phyloP scores from a whole-genome alignment of 805 yeast genomes.

The Vanderwaltozyma yarrowii region DNA sequence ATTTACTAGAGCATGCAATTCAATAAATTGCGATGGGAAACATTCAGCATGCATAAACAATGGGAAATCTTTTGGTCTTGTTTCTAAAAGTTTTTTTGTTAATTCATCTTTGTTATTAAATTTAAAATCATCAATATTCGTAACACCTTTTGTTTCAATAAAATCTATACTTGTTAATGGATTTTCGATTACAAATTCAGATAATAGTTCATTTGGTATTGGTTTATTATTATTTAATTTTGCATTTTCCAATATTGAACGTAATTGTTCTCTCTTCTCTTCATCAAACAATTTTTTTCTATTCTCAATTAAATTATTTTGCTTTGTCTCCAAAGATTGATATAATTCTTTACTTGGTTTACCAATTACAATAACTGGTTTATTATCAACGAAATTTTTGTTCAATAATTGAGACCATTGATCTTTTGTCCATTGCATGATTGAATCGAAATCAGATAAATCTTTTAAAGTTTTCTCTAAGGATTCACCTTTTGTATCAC shows the following conservation, averaged over 20 bases:
- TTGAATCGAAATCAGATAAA: conserved; percentile 42
- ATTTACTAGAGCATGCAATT: conserved; percentile 55
- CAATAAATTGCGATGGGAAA: conserved; percentile 68
- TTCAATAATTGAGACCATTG: conserved; percentile 57
- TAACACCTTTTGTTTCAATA: conserved; percentile 56
- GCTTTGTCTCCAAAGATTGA: conserved; percentile 39
- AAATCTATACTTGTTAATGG: conserved; percentile 60
- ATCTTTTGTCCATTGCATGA: conserved; percentile 49
- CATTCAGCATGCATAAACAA: conserved; percentile 70
- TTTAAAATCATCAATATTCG: conserved; percentile 40
- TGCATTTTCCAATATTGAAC: conserved; percentile 47
- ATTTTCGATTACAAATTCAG: conserved; percentile 59
- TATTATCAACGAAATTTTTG: conserved; percentile 46
- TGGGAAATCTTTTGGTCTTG: conserved; percentile 43
- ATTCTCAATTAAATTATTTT: conserved; percentile 37
- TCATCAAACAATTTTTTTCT: conserved; percentile 47
- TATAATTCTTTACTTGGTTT: conserved; percentile 55
- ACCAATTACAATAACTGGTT: conserved; percentile 58
- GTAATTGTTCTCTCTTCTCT: conserved; percentile 47
- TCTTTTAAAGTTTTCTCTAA: conserved; percentile 45
- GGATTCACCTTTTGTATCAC: conserved; percentile 49
- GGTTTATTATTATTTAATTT: conserved; percentile 58
- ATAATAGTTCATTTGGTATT: conserved; percentile 60
- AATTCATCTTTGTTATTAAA: conserved; percentile 25
- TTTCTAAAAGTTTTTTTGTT: conserved; percentile 17